These are phyloP conservation scores for Chlamydomonas sp. DNA, from an alignment of 139 green algal species.

Conservation along the genomic window DNA sequence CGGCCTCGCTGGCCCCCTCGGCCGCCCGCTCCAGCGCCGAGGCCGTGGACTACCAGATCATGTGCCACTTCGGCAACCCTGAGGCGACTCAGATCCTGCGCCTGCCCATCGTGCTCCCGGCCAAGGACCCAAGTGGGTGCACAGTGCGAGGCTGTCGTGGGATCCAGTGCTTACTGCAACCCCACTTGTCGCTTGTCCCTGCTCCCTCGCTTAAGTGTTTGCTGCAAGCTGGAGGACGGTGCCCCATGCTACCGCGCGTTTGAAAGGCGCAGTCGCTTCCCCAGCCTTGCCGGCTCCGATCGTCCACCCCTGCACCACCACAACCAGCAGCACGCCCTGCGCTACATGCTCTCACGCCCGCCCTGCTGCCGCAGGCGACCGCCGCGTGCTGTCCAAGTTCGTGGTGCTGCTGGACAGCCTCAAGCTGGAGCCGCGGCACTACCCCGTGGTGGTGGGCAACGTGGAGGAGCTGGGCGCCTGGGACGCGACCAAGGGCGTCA, in stretches of 20 bases:
- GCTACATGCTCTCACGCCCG: no score
- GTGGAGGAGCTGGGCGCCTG: constrained; percentile 13
- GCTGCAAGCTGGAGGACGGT: no score
- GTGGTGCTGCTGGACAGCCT: constrained; percentile 17
- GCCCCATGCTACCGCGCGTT: no score
- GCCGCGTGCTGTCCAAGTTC: constrained; percentile 21
- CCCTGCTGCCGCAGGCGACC: background rate
- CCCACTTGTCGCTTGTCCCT: no score
- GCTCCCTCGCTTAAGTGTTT: no score
- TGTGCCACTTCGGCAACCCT: constrained; percentile 3
- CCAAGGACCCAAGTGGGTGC: background rate
- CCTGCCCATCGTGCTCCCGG: constrained; percentile 21
- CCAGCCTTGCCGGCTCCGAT: no score
- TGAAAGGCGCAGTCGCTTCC: no score
- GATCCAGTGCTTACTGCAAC: background rate
- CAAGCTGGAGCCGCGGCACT: constrained; percentile 28
- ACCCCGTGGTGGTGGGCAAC: constrained; percentile 22
- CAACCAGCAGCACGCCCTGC: no score
- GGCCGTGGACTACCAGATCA: constrained; percentile 22
- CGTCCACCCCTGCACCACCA: no score
- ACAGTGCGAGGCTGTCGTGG: background rate
- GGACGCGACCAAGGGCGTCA: background rate
- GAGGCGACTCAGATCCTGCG: constrained; percentile 33
- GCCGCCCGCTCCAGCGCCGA: background rate
- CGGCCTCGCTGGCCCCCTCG: background rate